Conservation (phyloP, 768 basidiomycete species). For the Tulasnella sp. region DNA sequence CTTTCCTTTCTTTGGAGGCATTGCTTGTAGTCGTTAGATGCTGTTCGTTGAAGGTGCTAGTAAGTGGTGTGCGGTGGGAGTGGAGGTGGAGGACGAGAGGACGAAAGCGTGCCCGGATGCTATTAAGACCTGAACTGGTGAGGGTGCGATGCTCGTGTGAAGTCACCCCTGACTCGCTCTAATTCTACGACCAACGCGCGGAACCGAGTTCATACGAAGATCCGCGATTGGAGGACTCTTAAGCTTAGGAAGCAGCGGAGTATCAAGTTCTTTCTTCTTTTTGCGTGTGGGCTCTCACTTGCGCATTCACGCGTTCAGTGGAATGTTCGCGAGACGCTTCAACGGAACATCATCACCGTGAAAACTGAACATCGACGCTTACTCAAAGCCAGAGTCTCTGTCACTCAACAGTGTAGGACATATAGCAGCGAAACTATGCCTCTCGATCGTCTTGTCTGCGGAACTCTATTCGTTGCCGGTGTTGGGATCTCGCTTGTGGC, state of each 20-base stretch:
- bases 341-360: no score
- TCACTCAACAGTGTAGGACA: no score
- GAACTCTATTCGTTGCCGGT: neutral
- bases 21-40: slow-evolving; percentile 23
- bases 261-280: neutral
- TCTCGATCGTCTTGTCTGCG: no score
- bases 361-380: no score
- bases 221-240: neutral
- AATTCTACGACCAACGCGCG: neutral
- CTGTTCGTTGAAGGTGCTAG: neutral
- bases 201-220: neutral
- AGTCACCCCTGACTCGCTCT: neutral
- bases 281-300: no score
- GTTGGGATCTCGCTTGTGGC: neutral
- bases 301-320: no score
- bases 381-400: no score
- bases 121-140: neutral
- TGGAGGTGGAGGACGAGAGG: neutral
- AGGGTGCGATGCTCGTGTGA: neutral
- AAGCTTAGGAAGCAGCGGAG: no score
- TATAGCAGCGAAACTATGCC: no score
- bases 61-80: neutral
- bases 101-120: neutral
- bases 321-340: no score
- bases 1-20: slow-evolving; percentile 60